Evolutionary conservation across 2,329 filamentous ascomycete genomes (phyloP).

Genomic region (Fusarium annulatum): DNA sequence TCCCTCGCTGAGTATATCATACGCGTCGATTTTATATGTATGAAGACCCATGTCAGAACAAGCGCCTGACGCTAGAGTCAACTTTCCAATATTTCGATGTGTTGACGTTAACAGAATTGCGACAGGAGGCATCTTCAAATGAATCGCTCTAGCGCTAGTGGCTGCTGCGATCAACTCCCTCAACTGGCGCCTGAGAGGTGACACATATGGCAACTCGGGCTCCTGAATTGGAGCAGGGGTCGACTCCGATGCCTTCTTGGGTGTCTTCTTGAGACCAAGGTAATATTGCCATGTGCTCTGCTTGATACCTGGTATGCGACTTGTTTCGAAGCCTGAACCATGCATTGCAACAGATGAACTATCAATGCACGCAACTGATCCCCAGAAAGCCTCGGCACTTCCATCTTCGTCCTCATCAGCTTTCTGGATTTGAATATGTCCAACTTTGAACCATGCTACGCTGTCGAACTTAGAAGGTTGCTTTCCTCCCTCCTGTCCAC

Average conservation of each 20-base stretch:
- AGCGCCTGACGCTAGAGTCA: slow-evolving; percentile 79
- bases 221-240: slow-evolving; percentile 57
- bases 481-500: slow-evolving; percentile 43
- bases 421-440: slow-evolving; percentile 72
- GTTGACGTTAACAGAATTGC: slow-evolving; percentile 91
- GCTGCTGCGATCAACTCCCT: slow-evolving; percentile 88
- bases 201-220: slow-evolving; percentile 62
- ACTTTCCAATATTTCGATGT: slow-evolving; percentile 92
- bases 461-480: slow-evolving; percentile 58
- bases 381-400: slow-evolving; percentile 79
- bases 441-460: slow-evolving; percentile 94
- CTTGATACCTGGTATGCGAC: slow-evolving; percentile 79
- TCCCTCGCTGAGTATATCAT: slow-evolving; percentile 94
- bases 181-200: slow-evolving; percentile 75
- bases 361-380: slow-evolving; percentile 86
- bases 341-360: slow-evolving; percentile 88
- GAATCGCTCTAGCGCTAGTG: slow-evolving; percentile 86
- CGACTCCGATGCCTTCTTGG: slow-evolving; percentile 57
- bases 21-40: slow-evolving; percentile 87
- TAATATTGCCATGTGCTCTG: slow-evolving; percentile 91
- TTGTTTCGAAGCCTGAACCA: slow-evolving; percentile 87
- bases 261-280: slow-evolving; percentile 77
- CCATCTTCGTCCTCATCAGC: slow-evolving; percentile 67
- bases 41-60: slow-evolving; percentile 92
- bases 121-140: slow-evolving; percentile 86